These are phyloP conservation scores for Chlorella ohadii DNA, from an alignment of 139 green algal genomes.

Conservation along the genomic window DNA sequence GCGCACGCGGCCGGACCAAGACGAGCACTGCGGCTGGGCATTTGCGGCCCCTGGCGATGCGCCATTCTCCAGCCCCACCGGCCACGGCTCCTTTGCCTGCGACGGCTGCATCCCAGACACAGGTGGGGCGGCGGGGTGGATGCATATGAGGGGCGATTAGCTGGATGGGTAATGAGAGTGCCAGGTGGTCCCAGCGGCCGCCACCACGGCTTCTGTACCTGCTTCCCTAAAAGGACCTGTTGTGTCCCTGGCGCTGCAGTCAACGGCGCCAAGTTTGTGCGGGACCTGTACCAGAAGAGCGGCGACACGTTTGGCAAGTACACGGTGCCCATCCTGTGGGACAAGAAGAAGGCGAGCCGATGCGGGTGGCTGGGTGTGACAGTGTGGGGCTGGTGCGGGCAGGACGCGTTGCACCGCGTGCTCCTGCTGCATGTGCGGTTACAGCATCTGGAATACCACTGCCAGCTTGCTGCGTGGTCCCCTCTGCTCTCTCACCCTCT, in stretches of 20 bases:
- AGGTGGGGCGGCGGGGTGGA: background rate
- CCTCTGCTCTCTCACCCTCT: too few relatives aligned
- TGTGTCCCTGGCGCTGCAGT: conserved; percentile 31
- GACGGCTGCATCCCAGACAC: conserved; percentile 81
- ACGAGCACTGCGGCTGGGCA: conserved; percentile 90
- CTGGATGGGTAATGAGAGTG: too few relatives aligned
- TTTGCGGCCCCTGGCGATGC: conserved; percentile 72
- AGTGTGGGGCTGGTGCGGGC: too few relatives aligned
- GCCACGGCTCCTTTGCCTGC: conserved; percentile 69
- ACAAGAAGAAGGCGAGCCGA: conserved; percentile 80
- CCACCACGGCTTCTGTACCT: too few relatives aligned
- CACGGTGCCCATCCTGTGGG: conserved; percentile 93
- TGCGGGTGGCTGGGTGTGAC: too few relatives aligned
- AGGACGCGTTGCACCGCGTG: too few relatives aligned
- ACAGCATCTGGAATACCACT: too few relatives aligned
- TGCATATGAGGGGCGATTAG: background rate
- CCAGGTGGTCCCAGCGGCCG: too few relatives aligned
- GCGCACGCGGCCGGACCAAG: conserved; percentile 78
- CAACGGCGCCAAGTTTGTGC: conserved; percentile 74
- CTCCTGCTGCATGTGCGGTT: too few relatives aligned
- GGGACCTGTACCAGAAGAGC: conserved; percentile 87
- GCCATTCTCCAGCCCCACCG: conserved; percentile 47
- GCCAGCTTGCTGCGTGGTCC: too few relatives aligned
- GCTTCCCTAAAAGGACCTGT: too few relatives aligned
- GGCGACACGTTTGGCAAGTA: conserved; percentile 71